Evolutionary conservation across 257 asterid species (phyloP), one percentile per base, ranked within the genome.

Genomic region (Solanum paucissectum): DNA sequence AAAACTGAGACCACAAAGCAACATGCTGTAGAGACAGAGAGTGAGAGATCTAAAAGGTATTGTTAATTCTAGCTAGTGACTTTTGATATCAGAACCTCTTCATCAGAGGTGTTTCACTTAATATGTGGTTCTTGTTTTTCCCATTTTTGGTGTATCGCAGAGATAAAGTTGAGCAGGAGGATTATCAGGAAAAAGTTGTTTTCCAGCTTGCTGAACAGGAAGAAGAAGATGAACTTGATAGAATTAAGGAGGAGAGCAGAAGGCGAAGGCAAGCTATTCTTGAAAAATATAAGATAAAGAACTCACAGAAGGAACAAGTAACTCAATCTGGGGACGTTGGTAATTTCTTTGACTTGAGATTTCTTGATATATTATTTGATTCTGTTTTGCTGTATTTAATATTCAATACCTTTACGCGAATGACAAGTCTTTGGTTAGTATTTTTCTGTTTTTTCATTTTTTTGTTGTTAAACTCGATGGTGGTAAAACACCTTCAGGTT

Each of bases 191-290:
- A 88, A 93, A 89, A 91, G 91, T 95, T 88, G 90, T 88, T 34
- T 89, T 93, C 92, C 96, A 94, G 91, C 95, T 94, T 87, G 99
- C 92, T 83, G 96, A 94, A 87, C 98, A 97, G 89, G 99, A 82
- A 29, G 86, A 97, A 90, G 98, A 96, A 82, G 99, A 97, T 76
- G 97, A 97, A 86, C 91, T 94, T 58, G 95, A 96, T 91, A 95
- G 90, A 93, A 94, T 97, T 86, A 97, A 95, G 93, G 98, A 95
- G 92, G 99, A 97, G 91, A 94, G 99, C 88, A 93, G 98, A 94
- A 94, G 98, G 92, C 93, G 96, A 83, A 91, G 90, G 86, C 98
- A 94, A 91, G 99, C 98, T 71, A 96, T 97, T 87, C 96, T 97
- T 79, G 98, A 95, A 88, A 97, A 95, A 92, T 92, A 97, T 92